Percentiles rank a stretch among this genome's conserved stretches.
phyloP scores from a whole-genome alignment of 2,329 filamentous ascomycete species.

The Ceratocystis smalleyi region DNA sequence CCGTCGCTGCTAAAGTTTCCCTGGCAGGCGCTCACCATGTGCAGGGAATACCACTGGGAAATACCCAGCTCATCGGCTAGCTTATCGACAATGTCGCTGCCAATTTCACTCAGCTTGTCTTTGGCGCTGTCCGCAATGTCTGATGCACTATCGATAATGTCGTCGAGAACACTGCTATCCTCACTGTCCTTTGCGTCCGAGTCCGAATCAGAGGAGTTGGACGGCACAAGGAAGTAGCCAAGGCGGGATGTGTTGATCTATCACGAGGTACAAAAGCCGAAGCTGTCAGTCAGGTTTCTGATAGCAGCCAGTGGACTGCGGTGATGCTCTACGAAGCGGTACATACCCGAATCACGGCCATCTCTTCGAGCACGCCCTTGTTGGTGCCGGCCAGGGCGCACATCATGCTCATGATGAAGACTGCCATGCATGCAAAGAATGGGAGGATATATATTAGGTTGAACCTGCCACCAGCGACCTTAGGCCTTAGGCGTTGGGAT shows the following conservation, averaged over 20 bases:
- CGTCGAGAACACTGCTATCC: constrained; percentile 22
- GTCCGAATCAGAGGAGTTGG: constrained; percentile 20
- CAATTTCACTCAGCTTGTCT: constrained; percentile 19
- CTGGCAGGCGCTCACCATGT: constrained; percentile 34
- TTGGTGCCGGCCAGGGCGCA: constrained; percentile 28
- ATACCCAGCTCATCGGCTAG: constrained; percentile 32
- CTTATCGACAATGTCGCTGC: constrained; percentile 29
- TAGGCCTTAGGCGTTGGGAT: not conserved
- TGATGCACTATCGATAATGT: constrained; percentile 18
- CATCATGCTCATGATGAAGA: constrained; percentile 28
- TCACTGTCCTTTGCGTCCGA: constrained; percentile 19
- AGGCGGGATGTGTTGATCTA: constrained; percentile 14
- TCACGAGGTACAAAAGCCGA: not conserved
- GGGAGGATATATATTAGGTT: constrained; percentile 25
- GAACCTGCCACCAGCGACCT: constrained; percentile 14
- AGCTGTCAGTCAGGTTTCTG: not conserved
- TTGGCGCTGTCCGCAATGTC: constrained; percentile 17
- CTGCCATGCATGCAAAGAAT: constrained; percentile 26
- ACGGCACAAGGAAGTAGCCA: constrained; percentile 10
- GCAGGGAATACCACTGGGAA: constrained; percentile 37
- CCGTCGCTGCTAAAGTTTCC: constrained; percentile 30
- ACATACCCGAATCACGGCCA: constrained; percentile 28
- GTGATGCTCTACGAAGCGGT: not conserved
- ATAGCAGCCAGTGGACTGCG: constrained; percentile 11
- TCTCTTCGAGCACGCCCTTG: constrained; percentile 30